Base-by-base conservation (phyloP, 495 filamentous ascomycete genomes). In the Letharia columbiana region DNA sequence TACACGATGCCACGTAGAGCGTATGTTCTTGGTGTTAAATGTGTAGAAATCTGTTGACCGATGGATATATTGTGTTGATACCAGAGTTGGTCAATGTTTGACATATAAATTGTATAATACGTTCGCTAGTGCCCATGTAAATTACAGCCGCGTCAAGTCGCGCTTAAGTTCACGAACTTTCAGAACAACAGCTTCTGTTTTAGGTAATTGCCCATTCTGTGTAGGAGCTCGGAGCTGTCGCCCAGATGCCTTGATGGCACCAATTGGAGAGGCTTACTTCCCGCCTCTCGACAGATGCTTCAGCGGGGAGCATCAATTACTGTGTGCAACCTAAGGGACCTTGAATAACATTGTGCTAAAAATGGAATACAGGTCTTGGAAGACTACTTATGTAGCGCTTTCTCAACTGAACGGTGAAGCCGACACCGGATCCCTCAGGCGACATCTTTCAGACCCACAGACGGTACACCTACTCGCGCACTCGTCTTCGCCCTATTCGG, bases 351-450 rank as follows among this genome's bases (percentile, higher is more conserved):
- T 10, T 54, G 61, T 71, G 61, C 71, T 75, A 39, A 75, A 62
- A 75, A 62, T 1, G 28, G 17, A 15, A 31, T 50, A 20, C 66
- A 92, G 89, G 71, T 90, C 91, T 61, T 96, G 91, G 91, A 86
- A 82, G 73, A 78, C 83, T 62, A 86, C 86, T 58, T 91, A 88
- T 67, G 80, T 82, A 37, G 84, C 85, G 17, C 79, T 91, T 49
- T 82, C 81, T 73, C 81, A 87, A 63, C 72, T 79, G 20, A 74
- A 81, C 28, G 71, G 73, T 61, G 75, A 80, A 66, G 74, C 76
- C 60, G 78, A 83, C 9, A 58, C 68, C 47, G 62, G 50, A 11
- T 66, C 64, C 15, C 47, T 73, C 28, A 69, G 63, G 49, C 57
- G 54, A 37, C 60, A 69, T 60, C 65, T 73, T 18, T 60, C 62